phyloP scores from a whole-genome alignment of 1,284 basidiomycete species.

The Schizophyllum amplum region DNA sequence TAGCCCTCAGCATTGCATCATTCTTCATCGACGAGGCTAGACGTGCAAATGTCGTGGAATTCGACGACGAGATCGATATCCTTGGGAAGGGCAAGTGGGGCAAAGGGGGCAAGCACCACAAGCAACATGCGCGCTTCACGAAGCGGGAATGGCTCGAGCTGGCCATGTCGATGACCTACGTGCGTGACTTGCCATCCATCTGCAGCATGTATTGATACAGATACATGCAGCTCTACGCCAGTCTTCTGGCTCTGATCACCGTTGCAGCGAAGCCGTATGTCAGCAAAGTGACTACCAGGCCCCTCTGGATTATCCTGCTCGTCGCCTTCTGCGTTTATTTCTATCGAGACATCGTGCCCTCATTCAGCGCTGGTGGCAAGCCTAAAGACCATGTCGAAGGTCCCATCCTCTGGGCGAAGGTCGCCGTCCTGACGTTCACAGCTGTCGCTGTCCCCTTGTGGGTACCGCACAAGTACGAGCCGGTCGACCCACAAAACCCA shows the following conservation, averaged over 20 bases:
- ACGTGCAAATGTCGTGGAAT: not conserved
- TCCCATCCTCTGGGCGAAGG: conserved; percentile 19
- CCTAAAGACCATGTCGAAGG: conserved; percentile 17
- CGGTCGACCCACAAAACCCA: conserved; percentile 25
- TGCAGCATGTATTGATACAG: not conserved
- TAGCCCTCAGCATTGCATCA: conserved; percentile 27
- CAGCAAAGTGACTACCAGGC: conserved; percentile 22
- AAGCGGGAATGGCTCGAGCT: conserved; percentile 22
- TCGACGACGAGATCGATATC: not conserved
- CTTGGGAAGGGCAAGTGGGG: conserved; percentile 14
- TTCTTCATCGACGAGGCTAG: conserved; percentile 18
- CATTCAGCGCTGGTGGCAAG: conserved; percentile 29
- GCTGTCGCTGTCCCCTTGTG: conserved; percentile 18
- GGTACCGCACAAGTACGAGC: conserved; percentile 20
- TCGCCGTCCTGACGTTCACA: conserved; percentile 12
- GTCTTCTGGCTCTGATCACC: conserved; percentile 23
- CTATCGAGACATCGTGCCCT: conserved; percentile 47
- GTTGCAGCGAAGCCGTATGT: conserved; percentile 21
- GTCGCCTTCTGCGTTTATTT: conserved; percentile 30
- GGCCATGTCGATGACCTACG: conserved; percentile 27
- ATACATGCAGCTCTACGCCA: conserved; percentile 20
- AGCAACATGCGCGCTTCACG: conserved; percentile 12
- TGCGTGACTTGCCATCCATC: conserved; percentile 13
- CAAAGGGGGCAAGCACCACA: conserved; percentile 17
- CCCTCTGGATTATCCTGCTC: conserved; percentile 24